Evolutionary conservation across 2,329 filamentous ascomycete genomes (phyloP), one percentile per base, ranked within the genome.

Genomic region (Ophiocordyceps camponoti-rufipedis): DNA sequence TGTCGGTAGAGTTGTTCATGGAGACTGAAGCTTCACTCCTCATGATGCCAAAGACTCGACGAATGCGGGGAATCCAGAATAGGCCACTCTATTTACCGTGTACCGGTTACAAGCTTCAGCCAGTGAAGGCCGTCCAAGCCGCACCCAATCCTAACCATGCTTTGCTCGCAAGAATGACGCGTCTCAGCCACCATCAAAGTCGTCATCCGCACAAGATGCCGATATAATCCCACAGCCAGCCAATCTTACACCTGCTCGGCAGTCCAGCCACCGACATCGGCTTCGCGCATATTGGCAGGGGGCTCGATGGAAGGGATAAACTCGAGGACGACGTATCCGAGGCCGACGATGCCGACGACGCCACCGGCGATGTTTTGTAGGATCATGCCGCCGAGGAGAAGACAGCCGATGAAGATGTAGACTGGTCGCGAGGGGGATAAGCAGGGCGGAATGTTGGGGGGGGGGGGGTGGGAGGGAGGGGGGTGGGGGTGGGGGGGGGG

Each of bases 321-420:
- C 63, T 87, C 82, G 58, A 87, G 73, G 43, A 66, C 78, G 52
- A 74, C 66, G 67, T 96, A 98, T 50, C 62, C 82, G 49, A 95
- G 58, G 54, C 91, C 91, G 51, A 85, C 68, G 45, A 91, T 55
- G 44, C 80, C 86, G 53, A 96, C 72, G 54, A 93, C 71, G 44
- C 77, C 74, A 53, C 87, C 91, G 23, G 85, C 78, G 47, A 94
- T 77, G 59, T 80, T 78, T 58, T 79, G 80, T 55, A 83, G 70
- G 57, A 77, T 68, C 50, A 69, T 58, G 51, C 72, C 64, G 54
- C 85, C 78, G 47, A 95, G 75, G 47, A 94, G 74, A 55, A 96
- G 82, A 54, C 78, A 83, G 53, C 89, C 91, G 56, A 94, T 72
- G 65, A 98, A 96, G 65, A 96, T 75, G 74, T 98, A 98, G 71